Conservation (phyloP, 176 grass and related monocot species). For the Dendrocalamus sinicus region DNA sequence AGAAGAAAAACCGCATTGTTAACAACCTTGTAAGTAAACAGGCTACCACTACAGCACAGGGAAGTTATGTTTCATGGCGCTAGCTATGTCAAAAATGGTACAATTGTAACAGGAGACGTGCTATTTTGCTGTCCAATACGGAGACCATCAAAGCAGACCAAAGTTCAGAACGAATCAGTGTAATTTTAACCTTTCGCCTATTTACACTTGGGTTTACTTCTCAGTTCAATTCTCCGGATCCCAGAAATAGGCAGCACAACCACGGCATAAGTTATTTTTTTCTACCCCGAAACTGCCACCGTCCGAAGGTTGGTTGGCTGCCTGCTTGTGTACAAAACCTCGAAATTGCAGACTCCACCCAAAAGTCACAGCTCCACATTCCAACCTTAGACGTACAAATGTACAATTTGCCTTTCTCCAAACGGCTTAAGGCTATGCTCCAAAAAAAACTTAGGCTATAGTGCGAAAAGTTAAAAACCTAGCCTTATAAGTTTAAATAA, state of each 20-base stretch:
- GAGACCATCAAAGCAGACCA: background rate
- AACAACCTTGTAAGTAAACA: background rate
- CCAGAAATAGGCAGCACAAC: background rate
- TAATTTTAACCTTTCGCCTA: background rate
- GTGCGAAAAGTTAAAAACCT: too few species aligned
- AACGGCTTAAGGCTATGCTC: too few species aligned
- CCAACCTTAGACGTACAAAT: background rate
- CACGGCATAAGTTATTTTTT: background rate
- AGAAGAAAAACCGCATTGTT: background rate
- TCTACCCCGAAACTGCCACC: background rate
- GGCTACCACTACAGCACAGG: background rate
- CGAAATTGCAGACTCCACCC: background rate
- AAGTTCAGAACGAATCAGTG: background rate
- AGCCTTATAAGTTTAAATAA: too few species aligned
- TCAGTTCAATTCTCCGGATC: background rate
- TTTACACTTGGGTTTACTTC: background rate
- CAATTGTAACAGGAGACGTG: background rate
- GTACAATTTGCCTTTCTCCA: background rate
- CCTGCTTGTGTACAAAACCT: background rate
- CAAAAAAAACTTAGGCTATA: too few species aligned
- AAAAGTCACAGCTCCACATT: slow-evolving; percentile 17
- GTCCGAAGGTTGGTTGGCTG: background rate
- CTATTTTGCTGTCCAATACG: background rate
- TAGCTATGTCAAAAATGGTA: background rate
- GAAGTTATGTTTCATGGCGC: background rate